These are phyloP conservation scores for Pestalotiopsis fici DNA, from an alignment of 2,329 filamentous ascomycete genomes.

Conservation along the genomic window DNA sequence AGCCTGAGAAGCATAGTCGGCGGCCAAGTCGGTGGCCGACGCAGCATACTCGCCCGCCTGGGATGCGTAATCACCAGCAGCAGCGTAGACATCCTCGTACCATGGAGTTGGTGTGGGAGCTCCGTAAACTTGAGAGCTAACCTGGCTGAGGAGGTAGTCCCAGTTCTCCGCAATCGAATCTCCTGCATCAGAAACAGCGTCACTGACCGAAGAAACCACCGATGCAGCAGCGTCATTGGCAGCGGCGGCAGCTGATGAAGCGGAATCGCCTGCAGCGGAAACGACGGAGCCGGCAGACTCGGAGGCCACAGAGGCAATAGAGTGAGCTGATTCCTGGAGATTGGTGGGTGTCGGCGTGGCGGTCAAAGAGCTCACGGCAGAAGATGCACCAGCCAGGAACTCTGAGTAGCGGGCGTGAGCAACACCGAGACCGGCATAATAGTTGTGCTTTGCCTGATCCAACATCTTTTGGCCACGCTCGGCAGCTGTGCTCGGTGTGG, in stretches of 20 bases:
- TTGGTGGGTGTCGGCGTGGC: constrained; percentile 63
- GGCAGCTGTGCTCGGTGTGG: constrained; percentile 53
- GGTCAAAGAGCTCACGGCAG: constrained; percentile 61
- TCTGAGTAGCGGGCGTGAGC: constrained; percentile 79
- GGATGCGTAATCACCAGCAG: constrained; percentile 51
- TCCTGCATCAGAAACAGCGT: constrained; percentile 39
- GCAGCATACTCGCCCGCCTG: constrained; percentile 31
- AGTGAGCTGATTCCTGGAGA: constrained; percentile 48
- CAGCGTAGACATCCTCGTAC: constrained; percentile 47
- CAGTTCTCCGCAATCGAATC: constrained; percentile 52
- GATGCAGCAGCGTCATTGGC: constrained; percentile 53
- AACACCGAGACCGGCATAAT: constrained; percentile 77
- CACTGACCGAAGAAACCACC: constrained; percentile 46
- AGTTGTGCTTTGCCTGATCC: constrained; percentile 64
- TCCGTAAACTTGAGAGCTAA: constrained; percentile 72
- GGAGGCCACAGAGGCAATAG: constrained; percentile 44
- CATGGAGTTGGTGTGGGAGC: constrained; percentile 61
- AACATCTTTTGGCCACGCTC: constrained; percentile 57
- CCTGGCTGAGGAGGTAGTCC: constrained; percentile 63
- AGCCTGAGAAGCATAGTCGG: constrained; percentile 27
- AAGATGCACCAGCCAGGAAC: constrained; percentile 72
- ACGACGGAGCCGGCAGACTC: constrained; percentile 47
- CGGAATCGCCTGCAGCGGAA: constrained; percentile 49
- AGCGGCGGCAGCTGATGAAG: constrained; percentile 41
- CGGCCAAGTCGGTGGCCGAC: constrained; percentile 16